Base-by-base conservation (phyloP, 345 rosid species). In the Bruguiera parviflora region DNA sequence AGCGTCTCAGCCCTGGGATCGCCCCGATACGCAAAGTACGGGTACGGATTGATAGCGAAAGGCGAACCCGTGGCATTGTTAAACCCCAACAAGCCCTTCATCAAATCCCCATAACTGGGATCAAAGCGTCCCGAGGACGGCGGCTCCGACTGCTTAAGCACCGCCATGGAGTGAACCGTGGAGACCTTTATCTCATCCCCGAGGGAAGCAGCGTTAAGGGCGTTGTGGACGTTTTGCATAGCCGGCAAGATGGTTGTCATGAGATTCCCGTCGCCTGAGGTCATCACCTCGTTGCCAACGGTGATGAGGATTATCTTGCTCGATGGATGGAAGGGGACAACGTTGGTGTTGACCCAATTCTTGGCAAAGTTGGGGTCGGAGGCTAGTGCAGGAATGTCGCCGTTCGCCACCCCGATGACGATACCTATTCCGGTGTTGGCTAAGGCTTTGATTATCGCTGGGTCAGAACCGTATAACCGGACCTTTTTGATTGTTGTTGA, bases 201-300 rank as follows among this genome's bases (percentile, higher is more conserved):
- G 9, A 90, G 74, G 5, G 89, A 86, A 6, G 70, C 84, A 0
- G 78, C 82, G 24, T 90, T 75, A 2, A 95, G 89, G 18, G 98
- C 96, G 51, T 70, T 83, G 61, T 92, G 90, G 61, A 92, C 75
- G 67, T 87, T 95, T 71, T 83, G 81, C 94, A 95, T 87, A 7
- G 98, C 96, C 2, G 92, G 97, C 24, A 92, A 46, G n/a, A 95
- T 86, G 70, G 86, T 88, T 19, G 80, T 65, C 81, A 82, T 85
- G 64, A 92, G 73, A 61, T 61, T 78, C 21, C 61, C 65, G 61
- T 90, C 94, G 0, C 75, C 83, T 29, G 79, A 85, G 39, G 73
- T 64, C 73, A 87, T 55, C 21, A 89, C 98, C 95, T 94, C 98
- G 71, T 94, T 94, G 69, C 98, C 97, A 69, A 91, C 88, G 61